These are phyloP conservation scores for Sanguinoderma infundibulare DNA, from an alignment of 1,284 basidiomycete species.

Conservation along the genomic window DNA sequence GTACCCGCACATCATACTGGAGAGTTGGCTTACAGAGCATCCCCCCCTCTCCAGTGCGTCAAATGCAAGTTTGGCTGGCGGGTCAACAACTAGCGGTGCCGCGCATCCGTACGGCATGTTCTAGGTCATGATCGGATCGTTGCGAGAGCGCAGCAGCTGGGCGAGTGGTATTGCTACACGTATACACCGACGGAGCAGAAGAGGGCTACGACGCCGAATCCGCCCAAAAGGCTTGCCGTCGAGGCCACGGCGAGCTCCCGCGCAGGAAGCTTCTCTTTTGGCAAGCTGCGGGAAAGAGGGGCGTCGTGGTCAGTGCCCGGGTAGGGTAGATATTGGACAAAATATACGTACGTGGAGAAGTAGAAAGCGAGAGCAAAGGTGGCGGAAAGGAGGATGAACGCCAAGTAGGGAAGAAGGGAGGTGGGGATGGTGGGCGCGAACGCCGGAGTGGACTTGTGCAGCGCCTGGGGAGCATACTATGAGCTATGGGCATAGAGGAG, in stretches of 20 bases:
- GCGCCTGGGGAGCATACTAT: slow-evolving; percentile 42
- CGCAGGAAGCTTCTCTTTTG: slow-evolving; percentile 69
- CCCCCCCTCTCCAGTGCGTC: slow-evolving; percentile 52
- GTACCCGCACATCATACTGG: slow-evolving; percentile 29
- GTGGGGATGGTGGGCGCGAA: slow-evolving; percentile 75
- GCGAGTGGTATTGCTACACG: slow-evolving; percentile 53
- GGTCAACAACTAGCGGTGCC: slow-evolving; percentile 63
- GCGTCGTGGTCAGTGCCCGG: slow-evolving; percentile 19
- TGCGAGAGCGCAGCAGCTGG: slow-evolving; percentile 4
- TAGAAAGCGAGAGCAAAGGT: slow-evolving; percentile 87
- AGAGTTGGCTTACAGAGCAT: background rate
- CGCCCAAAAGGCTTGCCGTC: slow-evolving; percentile 77
- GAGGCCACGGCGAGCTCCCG: slow-evolving; percentile 73
- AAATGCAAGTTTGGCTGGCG: slow-evolving; percentile 80
- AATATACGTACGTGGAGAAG: slow-evolving; percentile 78
- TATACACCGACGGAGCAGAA: slow-evolving; percentile 89
- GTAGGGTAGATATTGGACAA: slow-evolving; percentile 18
- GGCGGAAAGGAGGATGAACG: slow-evolving; percentile 69
- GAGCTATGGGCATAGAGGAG: slow-evolving; percentile 2
- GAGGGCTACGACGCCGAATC: slow-evolving; percentile 85
- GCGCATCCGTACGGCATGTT: slow-evolving; percentile 3
- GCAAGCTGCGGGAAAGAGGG: slow-evolving; percentile 53
- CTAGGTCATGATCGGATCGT: background rate
- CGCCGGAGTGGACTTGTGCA: slow-evolving; percentile 56
- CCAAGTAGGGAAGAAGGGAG: slow-evolving; percentile 70